A percentile compares a stretch with the other conserved stretches of the same genome.
Conservation (phyloP, 1,284 basidiomycete genomes). For the Sphagnurus paluster region DNA sequence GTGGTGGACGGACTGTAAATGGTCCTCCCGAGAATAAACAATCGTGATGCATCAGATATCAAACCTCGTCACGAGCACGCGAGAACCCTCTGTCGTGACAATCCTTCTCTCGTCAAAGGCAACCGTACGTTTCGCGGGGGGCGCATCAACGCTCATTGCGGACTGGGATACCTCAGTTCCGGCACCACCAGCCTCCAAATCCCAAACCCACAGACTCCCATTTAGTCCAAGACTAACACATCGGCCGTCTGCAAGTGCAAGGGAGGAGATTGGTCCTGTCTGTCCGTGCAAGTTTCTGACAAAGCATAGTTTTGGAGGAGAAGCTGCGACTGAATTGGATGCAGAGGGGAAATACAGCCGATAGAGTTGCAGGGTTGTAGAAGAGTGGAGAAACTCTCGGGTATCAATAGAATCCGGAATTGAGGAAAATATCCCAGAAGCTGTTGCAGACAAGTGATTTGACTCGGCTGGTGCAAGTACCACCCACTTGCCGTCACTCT, state of each 20-base stretch:
- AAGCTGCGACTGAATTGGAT: slow-evolving; percentile 43
- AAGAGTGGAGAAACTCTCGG: slow-evolving; percentile 39
- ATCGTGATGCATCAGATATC: slow-evolving; percentile 54
- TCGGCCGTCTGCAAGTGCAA: slow-evolving; percentile 75
- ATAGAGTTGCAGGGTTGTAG: slow-evolving; percentile 67
- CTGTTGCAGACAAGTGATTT: slow-evolving; percentile 22
- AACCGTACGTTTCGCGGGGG: slow-evolving; percentile 42
- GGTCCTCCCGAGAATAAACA: neutral
- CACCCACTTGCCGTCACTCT: slow-evolving; percentile 84
- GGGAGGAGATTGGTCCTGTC: slow-evolving; percentile 59
- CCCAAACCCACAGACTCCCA: slow-evolving; percentile 81
- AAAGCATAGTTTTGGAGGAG: slow-evolving; percentile 65
- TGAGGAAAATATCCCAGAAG: slow-evolving; percentile 14
- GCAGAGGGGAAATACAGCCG: slow-evolving; percentile 62
- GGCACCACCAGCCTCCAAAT: slow-evolving; percentile 68
- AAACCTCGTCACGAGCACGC: slow-evolving; percentile 63
- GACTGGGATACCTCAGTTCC: slow-evolving; percentile 55
- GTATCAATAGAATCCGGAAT: slow-evolving; percentile 18
- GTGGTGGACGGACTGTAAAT: too few relatives aligned
- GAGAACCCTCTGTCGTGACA: slow-evolving; percentile 53
- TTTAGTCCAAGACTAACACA: slow-evolving; percentile 72
- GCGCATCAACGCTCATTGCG: neutral
- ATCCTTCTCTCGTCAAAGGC: slow-evolving; percentile 77
- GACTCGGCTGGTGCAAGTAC: slow-evolving; percentile 60
- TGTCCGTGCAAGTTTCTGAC: slow-evolving; percentile 70